phyloP scores from a whole-genome alignment of 208 protist species.

The Wallacemonas collosoma region DNA sequence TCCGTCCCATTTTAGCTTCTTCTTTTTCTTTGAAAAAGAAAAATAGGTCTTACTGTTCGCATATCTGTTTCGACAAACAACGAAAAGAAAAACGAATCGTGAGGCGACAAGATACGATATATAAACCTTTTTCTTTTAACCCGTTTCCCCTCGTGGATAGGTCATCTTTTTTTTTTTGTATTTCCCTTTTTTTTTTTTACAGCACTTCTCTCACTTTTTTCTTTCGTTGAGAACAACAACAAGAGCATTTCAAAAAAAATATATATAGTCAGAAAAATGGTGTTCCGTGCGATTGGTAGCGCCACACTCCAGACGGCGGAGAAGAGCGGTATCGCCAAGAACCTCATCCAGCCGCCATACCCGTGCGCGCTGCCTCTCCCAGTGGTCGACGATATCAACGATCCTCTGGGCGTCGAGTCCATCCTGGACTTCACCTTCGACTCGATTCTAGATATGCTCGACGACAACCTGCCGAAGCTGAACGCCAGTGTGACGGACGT shows the following conservation, averaged over 20 bases:
- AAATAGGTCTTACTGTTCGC: too few species aligned
- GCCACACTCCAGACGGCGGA: conserved; percentile 76
- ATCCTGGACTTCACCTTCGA: conserved; percentile 61
- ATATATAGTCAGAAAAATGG: not conserved
- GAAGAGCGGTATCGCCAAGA: conserved; percentile 74
- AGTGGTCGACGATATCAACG: conserved; percentile 48
- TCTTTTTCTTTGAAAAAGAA: not conserved
- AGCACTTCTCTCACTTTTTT: not conserved
- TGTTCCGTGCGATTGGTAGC: conserved; percentile 77
- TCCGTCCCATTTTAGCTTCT: not conserved
- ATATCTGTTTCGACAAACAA: too few species aligned
- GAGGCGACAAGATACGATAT: too few species aligned
- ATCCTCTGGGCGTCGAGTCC: conserved; percentile 39
- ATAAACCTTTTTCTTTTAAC: not conserved
- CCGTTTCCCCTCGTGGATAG: not conserved
- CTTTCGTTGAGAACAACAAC: not conserved
- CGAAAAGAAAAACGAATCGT: too few species aligned
- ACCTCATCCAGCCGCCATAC: conserved; percentile 80
- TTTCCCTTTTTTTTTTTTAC: conserved; percentile 16
- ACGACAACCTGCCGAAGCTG: conserved; percentile 54
- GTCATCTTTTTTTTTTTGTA: conserved; percentile 17
- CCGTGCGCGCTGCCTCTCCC: conserved; percentile 80
- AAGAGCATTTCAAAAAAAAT: not conserved
- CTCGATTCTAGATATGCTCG: conserved; percentile 59
- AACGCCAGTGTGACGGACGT: conserved; percentile 31